Base-by-base conservation (phyloP, 2,329 filamentous ascomycete species). In the Colletotrichum shisoi region DNA sequence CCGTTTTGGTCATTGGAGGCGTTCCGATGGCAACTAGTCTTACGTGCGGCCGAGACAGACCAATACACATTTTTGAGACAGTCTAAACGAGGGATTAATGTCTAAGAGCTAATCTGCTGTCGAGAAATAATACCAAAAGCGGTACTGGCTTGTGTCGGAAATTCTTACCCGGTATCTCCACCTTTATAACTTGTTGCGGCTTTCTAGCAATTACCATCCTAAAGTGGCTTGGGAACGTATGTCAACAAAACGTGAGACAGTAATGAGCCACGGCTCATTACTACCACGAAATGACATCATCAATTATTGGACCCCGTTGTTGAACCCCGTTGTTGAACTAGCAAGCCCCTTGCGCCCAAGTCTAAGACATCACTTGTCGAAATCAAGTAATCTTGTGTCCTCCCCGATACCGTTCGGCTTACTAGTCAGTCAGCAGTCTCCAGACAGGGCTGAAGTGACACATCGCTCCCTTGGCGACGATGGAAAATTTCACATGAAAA, bases 91-190 rank as follows among this genome's bases (percentile, higher is more conserved):
- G 34, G 24, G 44, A 63, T 46, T 40, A 13, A n/a, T 51, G 37
- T 63, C 51, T 58, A 11, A 17, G 15, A 19, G 39, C 46, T 12
- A 11, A 9, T 45, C 31, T 45, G 40, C 49, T n/a, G 13, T 67
- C 59, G 59, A 57, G 48, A 67, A 2, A 46, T 67, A 31, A 17
- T 6, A 59, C 57, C 57, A 27, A 15, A 58, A 57, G 15, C 19
- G 44, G 44, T 19, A n/a, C 34, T 21, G 31, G 31, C 13, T 15
- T 3, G 15, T 3, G 15, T 34, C 6, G 31, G 51, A 7, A 7
- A 8, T 17, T 39, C 8, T 3, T 8, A 2, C 7, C 31, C 15
- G 11, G 51, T 53, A 9, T 53, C 34, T 21, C 6, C 19, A 53
- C 31, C 51, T 34, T 53, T 53, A n/a, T 7, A n/a, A n/a, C n/a